A percentile compares a stretch with the other conserved stretches of the same genome.
Evolutionary conservation across 1,139 yeast species (phyloP).

Genomic region (Wickerhamomyces sp.): DNA sequence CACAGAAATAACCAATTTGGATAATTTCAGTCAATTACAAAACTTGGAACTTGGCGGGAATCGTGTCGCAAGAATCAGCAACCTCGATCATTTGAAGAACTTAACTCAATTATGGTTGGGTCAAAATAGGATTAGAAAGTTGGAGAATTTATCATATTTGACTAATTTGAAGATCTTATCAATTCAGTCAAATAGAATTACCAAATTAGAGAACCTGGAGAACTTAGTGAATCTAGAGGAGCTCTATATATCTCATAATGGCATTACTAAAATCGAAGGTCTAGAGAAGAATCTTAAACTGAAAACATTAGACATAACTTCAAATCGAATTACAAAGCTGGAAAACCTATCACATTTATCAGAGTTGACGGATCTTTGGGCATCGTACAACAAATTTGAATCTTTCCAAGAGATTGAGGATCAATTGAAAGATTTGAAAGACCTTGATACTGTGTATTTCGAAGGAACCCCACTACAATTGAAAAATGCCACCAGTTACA

Average conservation of each 20-base stretch:
- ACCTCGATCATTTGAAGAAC: constrained; percentile 46
- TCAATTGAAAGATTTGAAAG: constrained; percentile 58
- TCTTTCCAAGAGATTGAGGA: constrained; percentile 65
- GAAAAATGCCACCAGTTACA: constrained; percentile 70
- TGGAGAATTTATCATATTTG: constrained; percentile 62
- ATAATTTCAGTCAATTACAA: constrained; percentile 50
- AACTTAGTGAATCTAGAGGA: constrained; percentile 71
- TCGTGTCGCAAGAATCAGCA: constrained; percentile 55
- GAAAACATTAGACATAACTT: constrained; percentile 75
- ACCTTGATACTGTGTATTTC: constrained; percentile 83
- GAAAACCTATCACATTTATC: constrained; percentile 62
- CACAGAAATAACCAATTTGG: constrained; percentile 63
- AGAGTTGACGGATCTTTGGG: constrained; percentile 88
- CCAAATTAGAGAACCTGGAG: constrained; percentile 79
- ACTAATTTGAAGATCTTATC: constrained; percentile 70
- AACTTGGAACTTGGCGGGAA: constrained; percentile 94
- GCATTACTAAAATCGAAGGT: constrained; percentile 70
- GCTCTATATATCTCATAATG: constrained; percentile 84
- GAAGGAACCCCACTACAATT: constrained; percentile 92
- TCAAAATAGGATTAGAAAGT: constrained; percentile 66
- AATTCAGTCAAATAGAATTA: constrained; percentile 81
- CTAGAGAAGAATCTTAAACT: constrained; percentile 67
- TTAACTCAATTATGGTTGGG: constrained; percentile 90
- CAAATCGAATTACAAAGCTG: constrained; percentile 60
- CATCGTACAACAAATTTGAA: constrained; percentile 69